phyloP scores from a whole-genome alignment of 257 asterid genomes.

The Nicotiana obtusifolia region DNA sequence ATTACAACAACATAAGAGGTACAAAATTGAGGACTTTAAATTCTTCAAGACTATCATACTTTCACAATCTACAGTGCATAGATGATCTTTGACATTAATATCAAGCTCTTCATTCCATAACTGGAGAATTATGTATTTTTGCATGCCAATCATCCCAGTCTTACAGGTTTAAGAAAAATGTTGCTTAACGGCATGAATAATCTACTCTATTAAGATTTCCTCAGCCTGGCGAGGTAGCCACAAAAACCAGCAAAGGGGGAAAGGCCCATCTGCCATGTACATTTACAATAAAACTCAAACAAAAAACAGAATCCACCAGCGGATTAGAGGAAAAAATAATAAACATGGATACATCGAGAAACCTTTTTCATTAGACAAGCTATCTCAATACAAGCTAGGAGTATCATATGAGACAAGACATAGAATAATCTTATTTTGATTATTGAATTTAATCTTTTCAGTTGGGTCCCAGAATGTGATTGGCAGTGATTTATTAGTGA shows the following conservation, averaged over 20 bases:
- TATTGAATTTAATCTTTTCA: too few relatives aligned
- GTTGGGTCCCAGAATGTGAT: neutral
- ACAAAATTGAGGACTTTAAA: neutral
- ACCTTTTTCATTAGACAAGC: neutral
- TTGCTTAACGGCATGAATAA: neutral
- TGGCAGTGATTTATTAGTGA: neutral
- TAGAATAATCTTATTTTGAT: neutral
- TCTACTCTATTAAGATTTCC: neutral
- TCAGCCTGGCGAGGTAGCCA: neutral
- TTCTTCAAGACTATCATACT: neutral
- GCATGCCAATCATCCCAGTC: neutral
- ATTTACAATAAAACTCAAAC: neutral
- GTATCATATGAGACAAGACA: neutral
- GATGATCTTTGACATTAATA: neutral
- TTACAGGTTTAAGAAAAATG: neutral
- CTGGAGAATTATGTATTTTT: neutral
- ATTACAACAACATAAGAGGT: too few relatives aligned
- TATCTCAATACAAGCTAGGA: neutral
- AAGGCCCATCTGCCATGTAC: neutral
- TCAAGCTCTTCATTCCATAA: neutral
- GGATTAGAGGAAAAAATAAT: neutral
- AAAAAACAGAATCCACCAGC: neutral
- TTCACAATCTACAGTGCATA: neutral
- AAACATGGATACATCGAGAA: neutral
- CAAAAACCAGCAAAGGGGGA: neutral